These are phyloP conservation scores for Nymphaea thermarum DNA, from an alignment of 164 flowering plant species.

Conservation along the genomic window DNA sequence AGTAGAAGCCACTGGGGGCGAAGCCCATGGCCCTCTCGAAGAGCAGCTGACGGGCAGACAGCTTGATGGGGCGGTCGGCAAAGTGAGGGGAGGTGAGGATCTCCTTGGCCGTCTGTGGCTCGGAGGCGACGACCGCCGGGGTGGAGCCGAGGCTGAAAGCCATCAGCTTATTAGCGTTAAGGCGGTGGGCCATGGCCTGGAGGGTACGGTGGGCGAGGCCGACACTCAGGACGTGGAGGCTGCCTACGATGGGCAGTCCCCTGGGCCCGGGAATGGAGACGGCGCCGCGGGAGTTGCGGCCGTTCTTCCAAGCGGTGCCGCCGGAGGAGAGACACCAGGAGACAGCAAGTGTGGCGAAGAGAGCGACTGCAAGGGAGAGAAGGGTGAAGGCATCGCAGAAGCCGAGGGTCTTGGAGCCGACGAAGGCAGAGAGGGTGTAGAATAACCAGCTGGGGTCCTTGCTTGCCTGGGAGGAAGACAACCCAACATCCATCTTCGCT, in stretches of 20 bases:
- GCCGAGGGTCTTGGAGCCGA: conserved; percentile 17
- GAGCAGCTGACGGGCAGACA: conserved; percentile 55
- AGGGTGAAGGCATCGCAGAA: conserved; percentile 16
- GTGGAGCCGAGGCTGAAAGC: conserved; percentile 62
- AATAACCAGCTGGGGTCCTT: conserved; percentile 47
- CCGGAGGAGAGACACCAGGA: conserved; percentile 44
- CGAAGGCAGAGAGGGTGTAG: conserved; percentile 39
- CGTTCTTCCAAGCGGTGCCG: conserved; percentile 59
- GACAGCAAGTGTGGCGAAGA: conserved; percentile 14
- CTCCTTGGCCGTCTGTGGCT: conserved; percentile 44
- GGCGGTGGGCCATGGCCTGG: conserved; percentile 27
- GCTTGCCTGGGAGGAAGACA: not conserved
- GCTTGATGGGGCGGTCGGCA: conserved; percentile 65
- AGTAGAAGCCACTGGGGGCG: conserved; percentile 60
- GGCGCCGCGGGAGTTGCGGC: conserved; percentile 25
- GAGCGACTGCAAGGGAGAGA: conserved; percentile 11
- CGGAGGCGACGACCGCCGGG: conserved; percentile 45
- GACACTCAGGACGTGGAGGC: conserved; percentile 26
- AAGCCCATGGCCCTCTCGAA: conserved; percentile 77
- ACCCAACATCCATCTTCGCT: not conserved
- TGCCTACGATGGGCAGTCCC: conserved; percentile 57
- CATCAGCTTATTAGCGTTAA: conserved; percentile 35
- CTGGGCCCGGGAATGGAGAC: conserved; percentile 45
- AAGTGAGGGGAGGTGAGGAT: conserved; percentile 47
- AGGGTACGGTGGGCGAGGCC: conserved; percentile 54